phyloP scores from a whole-genome alignment of 2,329 filamentous ascomycete species.

The Ilyonectria robusta region DNA sequence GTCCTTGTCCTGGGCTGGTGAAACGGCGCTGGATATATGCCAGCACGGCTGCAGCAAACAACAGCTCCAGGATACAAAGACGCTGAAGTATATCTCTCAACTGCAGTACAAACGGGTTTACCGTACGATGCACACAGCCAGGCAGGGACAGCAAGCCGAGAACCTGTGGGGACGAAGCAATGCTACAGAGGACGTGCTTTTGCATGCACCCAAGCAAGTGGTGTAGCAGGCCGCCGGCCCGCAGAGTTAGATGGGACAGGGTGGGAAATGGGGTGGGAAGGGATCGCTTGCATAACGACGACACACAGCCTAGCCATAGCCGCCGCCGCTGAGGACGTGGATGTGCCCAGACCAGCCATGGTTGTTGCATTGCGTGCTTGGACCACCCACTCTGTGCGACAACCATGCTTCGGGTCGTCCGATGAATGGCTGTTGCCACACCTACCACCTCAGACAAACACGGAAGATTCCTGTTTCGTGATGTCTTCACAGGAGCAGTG shows the following conservation, averaged over 20 bases:
- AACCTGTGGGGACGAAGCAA: slow-evolving; percentile 1
- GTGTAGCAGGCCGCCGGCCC: not conserved
- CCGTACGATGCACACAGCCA: slow-evolving; percentile 12
- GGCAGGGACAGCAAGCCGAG: slow-evolving; percentile 2
- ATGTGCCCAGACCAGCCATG: slow-evolving; percentile 12
- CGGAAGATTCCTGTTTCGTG: slow-evolving; percentile 1
- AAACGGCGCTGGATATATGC: not conserved
- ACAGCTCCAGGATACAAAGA: not conserved
- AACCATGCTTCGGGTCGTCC: slow-evolving; percentile 7
- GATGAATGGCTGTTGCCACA: slow-evolving; percentile 9
- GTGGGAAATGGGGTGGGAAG: not conserved
- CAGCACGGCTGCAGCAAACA: not conserved
- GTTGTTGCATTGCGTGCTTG: slow-evolving; percentile 16
- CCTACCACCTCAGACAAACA: slow-evolving; percentile 13
- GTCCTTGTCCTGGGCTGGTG: slow-evolving; percentile 12
- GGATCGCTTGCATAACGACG: not conserved
- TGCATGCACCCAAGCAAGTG: not conserved
- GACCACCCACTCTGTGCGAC: slow-evolving; percentile 22
- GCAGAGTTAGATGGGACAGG: not conserved
- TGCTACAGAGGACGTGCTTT: not conserved
- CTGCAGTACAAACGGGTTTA: not conserved
- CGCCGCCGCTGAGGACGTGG: not conserved
- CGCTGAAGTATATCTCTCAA: slow-evolving; percentile 3
- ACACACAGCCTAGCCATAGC: not conserved
- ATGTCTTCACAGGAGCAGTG: not conserved